Percentiles rank a stretch among this genome's conserved stretches.
Evolutionary conservation across 176 grass and related monocot genomes (phyloP).

Genomic region (Rhynchospora pubera): DNA sequence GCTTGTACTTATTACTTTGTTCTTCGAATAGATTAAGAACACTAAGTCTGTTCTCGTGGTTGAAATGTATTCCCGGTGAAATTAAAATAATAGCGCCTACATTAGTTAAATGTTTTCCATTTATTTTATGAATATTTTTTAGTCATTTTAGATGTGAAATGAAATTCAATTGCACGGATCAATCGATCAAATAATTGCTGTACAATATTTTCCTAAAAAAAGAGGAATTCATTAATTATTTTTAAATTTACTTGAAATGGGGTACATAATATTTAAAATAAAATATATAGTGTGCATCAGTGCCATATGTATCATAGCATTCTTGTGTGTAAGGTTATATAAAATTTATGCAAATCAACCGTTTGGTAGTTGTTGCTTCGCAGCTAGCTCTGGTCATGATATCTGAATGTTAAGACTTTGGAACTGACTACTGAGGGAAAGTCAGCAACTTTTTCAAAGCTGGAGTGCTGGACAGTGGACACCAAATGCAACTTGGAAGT

Average conservation of each 20-base stretch:
- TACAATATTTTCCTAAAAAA: neutral
- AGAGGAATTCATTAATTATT: neutral
- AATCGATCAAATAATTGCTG: neutral
- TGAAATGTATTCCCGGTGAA: too few relatives aligned
- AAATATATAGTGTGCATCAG: neutral
- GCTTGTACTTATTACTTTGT: too few relatives aligned
- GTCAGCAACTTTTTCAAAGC: neutral
- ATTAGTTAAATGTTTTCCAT: too few relatives aligned
- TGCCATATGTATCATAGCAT: neutral
- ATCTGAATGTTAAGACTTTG: neutral
- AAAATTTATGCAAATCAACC: neutral
- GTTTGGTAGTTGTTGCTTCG: neutral
- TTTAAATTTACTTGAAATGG: neutral
- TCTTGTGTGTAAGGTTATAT: neutral
- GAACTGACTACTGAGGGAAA: neutral
- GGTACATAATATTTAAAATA: neutral
- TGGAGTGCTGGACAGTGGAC: too few relatives aligned
- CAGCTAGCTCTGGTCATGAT: neutral
- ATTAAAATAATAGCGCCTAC: too few relatives aligned
- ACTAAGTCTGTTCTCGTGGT: too few relatives aligned
- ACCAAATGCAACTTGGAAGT: neutral
- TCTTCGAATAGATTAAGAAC: too few relatives aligned
- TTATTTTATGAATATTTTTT: too few relatives aligned
- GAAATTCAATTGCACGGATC: neutral
- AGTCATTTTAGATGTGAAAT: neutral